Evolutionary conservation across 1,139 yeast species (phyloP).

Genomic region (Debaryomycetaceae sp.): DNA sequence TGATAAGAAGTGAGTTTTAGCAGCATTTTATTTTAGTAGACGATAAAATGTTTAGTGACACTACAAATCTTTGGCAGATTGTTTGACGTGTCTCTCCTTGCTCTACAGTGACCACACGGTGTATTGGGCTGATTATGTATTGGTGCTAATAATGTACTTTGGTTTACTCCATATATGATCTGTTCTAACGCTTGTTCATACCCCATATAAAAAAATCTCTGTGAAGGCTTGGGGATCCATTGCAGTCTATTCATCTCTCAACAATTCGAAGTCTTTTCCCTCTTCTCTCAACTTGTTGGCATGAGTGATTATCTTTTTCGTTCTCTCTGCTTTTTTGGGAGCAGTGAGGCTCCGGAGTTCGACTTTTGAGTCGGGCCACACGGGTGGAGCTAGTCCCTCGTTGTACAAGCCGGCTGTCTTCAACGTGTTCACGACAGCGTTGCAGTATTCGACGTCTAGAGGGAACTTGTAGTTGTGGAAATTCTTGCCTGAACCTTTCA

Average conservation of each 20-base stretch:
- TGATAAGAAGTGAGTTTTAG: neutral
- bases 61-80: neutral
- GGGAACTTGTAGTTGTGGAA: slow-evolving; percentile 30
- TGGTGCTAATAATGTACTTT: no score
- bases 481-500: slow-evolving; percentile 20
- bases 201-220: no score
- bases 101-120: no score
- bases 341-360: slow-evolving; percentile 15
- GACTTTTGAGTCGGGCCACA: slow-evolving; percentile 21
- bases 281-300: slow-evolving; percentile 15
- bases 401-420: slow-evolving; percentile 11
- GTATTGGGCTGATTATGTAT: no score
- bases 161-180: no score
- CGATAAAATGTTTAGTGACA: neutral
- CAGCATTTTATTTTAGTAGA: neutral
- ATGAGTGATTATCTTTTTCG: slow-evolving; percentile 15
- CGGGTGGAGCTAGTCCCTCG: slow-evolving; percentile 22
- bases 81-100: no score
- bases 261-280: slow-evolving; percentile 12
- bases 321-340: slow-evolving; percentile 17
- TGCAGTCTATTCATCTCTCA: neutral
- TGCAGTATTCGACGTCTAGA: slow-evolving; percentile 28
- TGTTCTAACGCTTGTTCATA: no score
- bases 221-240: neutral
- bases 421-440: slow-evolving; percentile 19